A percentile compares a stretch with the other conserved stretches of the same genome.
These are phyloP conservation scores for Carpinus fangiana DNA, from an alignment of 306 rosid genomes.

Conservation along the genomic window DNA sequence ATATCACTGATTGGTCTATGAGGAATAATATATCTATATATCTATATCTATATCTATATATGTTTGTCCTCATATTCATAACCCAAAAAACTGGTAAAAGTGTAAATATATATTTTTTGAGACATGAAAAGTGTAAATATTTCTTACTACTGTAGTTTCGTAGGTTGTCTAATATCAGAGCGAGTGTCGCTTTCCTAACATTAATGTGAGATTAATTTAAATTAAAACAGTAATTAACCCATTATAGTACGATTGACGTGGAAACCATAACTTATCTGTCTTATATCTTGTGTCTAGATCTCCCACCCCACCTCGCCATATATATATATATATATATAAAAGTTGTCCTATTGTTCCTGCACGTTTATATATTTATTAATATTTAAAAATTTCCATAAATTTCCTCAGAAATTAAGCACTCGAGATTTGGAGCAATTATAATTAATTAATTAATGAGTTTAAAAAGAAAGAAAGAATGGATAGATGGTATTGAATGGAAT, in stretches of 20 bases:
- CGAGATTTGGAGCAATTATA: not conserved
- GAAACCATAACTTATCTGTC: not conserved
- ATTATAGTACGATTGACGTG: too few relatives aligned
- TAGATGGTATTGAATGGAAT: not conserved
- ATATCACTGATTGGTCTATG: not conserved
- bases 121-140: too few relatives aligned
- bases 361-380: too few relatives aligned
- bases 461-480: not conserved
- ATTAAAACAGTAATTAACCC: too few relatives aligned
- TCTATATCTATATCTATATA: not conserved
- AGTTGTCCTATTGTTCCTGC: not conserved
- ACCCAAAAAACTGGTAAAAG: not conserved
- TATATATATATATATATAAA: not conserved
- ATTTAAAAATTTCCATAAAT: not conserved
- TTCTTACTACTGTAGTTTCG: too few relatives aligned
- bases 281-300: not conserved
- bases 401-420: not conserved
- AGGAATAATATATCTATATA: not conserved
- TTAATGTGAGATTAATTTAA: too few relatives aligned
- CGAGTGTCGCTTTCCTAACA: too few relatives aligned
- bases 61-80: not conserved
- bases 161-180: too few relatives aligned
- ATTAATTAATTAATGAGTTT: not conserved
- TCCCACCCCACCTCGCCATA: too few relatives aligned
- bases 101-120: too few relatives aligned